Base-by-base conservation (phyloP, 78 protist genomes). In the Protostelium mycophagum region DNA sequence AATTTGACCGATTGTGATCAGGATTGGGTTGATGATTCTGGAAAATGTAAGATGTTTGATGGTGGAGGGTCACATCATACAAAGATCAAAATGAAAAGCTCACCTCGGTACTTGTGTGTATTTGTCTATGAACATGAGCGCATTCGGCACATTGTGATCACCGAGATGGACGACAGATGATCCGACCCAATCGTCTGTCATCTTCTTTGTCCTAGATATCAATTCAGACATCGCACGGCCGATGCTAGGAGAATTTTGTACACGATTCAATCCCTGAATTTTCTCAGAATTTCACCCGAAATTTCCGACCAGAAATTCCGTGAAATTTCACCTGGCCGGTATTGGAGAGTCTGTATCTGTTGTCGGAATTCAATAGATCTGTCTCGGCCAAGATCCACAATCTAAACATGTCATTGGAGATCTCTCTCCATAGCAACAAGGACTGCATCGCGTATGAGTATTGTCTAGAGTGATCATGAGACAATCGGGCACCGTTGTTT, bases 71-170 rank as follows among this genome's bases (percentile, higher is more conserved):
- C 28, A 86, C 35, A 86, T 28, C 88, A 25, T 29, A 1, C 28
- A 29, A n/a, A 1, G 63, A n/a, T 10, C 88, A 10, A 28, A 1
- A n/a, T n/a, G n/a, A 29, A 29, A 1, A 10, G 88, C 23, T 28
- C 37, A 31, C 85, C 85, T 84, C 29, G 96, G 91, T 84, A 96
- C 95, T 87, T 96, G 98, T 28, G 97, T 94, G 95, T 97, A 97
- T 91, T 98, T 98, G 89, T 98, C 99, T 89, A 98, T 98, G 95
- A 98, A 98, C 31, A 94, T 73, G 87, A 98, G 94, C 9, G 99
- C 98, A 83, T 98, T 98, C 37, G 99, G 99, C 73, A 98, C 99
- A 38, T 98, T 96, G 84, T 93, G 88, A 86, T 98, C 99, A 37
- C 99, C 99, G 38, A 98, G 89, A 88, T 98, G 99, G 16, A 98